Conservation (phyloP, 1,139 yeast genomes). For the Groenewaldozyma auringiensis region DNA sequence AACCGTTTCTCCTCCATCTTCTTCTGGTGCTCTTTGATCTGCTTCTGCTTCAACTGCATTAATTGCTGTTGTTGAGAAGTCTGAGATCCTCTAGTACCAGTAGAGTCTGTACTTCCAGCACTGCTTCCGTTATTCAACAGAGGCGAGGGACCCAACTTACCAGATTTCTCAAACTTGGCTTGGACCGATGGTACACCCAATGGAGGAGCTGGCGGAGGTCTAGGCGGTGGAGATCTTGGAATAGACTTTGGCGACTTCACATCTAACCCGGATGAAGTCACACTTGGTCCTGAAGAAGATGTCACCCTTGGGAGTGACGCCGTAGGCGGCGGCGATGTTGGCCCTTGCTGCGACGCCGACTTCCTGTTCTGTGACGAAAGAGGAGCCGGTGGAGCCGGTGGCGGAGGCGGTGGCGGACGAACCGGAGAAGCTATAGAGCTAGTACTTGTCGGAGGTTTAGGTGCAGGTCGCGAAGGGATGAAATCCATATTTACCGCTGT, state of each 20-base stretch:
- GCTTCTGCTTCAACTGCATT: conserved; percentile 8
- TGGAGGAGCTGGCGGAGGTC: conserved; percentile 39
- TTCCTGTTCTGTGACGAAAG: conserved; percentile 8
- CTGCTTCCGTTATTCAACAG: background rate
- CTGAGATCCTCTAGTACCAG: conserved; percentile 1
- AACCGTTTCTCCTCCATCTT: conserved; percentile 8
- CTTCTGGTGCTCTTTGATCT: conserved; percentile 8
- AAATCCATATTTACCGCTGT: conserved; percentile 16
- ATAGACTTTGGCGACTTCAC: conserved; percentile 9
- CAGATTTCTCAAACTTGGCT: conserved; percentile 11
- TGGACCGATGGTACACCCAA: conserved; percentile 32
- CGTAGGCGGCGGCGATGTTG: background rate
- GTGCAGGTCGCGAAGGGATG: conserved; percentile 25
- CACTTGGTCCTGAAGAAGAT: conserved; percentile 8
- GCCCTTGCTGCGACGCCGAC: conserved; percentile 15
- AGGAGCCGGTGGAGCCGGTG: conserved; percentile 10
- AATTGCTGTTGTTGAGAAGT: conserved; percentile 13
- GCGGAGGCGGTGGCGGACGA: conserved; percentile 14
- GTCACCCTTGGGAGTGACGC: background rate
- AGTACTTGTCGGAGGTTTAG: conserved; percentile 20
- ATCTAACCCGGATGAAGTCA: background rate
- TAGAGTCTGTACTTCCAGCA: background rate
- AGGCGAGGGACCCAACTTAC: background rate
- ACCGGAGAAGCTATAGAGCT: background rate
- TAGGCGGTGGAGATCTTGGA: conserved; percentile 30